Evolutionary conservation across 2,329 filamentous ascomycete genomes (phyloP), one percentile per base, ranked within the genome.

Genomic region (Fusarium albosuccineum): DNA sequence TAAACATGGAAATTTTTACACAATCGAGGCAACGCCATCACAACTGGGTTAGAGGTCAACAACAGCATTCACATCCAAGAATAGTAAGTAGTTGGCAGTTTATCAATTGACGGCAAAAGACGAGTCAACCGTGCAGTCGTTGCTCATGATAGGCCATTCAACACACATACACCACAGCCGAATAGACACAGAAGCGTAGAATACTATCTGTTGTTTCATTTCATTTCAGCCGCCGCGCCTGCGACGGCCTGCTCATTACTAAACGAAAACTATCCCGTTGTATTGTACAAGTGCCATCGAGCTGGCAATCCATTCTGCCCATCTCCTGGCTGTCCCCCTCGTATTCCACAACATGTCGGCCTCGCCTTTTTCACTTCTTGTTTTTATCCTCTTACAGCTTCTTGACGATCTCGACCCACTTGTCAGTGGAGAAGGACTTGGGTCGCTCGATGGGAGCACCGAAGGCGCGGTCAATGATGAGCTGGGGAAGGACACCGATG

Each of bases 391-490:
- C 80, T 92, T 93, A 98, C 83, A 97, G 87, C 86, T 94, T 94
- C 78, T 94, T 94, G 81, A 89, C 90, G 75, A 98, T 90, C 89
- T 98, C 95, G 82, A 93, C 90, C 88, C 94, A 98, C 81, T 95
- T 95, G 79, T 94, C 93, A 64, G 96, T 99, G 81, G 92, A 97
- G 92, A 97, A 99, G 68, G 91, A 95, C 92, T 99, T 99, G 83
- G 96, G 96, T 73, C 96, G 89, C 91, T 99, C 96, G 77, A 99
- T 99, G 74, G 96, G 96, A 74, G 94, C 92, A 80, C 96, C 96
- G 73, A 97, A 88, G 74, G 95, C 96, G 80, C 96, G 95, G 89
- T 99, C 96, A 79, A 99, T 97, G 88, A 99, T 99, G 81, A 99
- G 89, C 89, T 99, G 96, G 76, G 96, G 96, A 78, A 99, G 92